phyloP scores from a whole-genome alignment of 164 flowering plant species.

The Macadamia integrifolia region DNA sequence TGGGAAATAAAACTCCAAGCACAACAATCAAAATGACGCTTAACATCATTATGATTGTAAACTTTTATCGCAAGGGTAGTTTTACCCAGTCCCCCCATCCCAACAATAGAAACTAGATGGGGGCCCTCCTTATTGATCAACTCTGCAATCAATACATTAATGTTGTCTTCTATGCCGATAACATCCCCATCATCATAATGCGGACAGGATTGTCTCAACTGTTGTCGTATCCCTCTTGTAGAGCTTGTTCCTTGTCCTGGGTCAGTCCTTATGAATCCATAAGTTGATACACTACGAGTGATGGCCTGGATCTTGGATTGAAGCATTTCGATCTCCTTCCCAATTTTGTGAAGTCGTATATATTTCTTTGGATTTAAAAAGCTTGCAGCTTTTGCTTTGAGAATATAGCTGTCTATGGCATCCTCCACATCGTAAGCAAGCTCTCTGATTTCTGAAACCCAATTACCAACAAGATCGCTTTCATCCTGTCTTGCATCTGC shows the following conservation, averaged over 20 bases:
- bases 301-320: not conserved
- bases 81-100: not conserved
- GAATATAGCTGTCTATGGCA: no score
- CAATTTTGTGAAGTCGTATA: not conserved
- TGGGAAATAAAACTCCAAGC: not conserved
- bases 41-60: not conserved
- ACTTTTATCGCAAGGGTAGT: not conserved
- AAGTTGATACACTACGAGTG: not conserved
- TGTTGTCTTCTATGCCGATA: no score
- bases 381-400: no score
- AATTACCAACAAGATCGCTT: not conserved
- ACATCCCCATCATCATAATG: no score
- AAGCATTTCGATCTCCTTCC: not conserved
- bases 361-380: not conserved
- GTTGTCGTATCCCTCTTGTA: not conserved
- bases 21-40: not conserved
- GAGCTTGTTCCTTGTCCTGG: not conserved
- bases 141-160: not conserved
- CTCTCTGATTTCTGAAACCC: not conserved
- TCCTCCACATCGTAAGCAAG: not conserved
- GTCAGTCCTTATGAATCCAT: not conserved
- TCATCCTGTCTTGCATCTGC: not conserved
- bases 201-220: not conserved
- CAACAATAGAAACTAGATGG: not conserved
- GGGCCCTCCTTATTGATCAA: not conserved